A percentile compares a stretch with the other conserved stretches of the same genome.
These are phyloP conservation scores for Cruciata laevipes DNA, from an alignment of 257 asterid species.

Conservation along the genomic window DNA sequence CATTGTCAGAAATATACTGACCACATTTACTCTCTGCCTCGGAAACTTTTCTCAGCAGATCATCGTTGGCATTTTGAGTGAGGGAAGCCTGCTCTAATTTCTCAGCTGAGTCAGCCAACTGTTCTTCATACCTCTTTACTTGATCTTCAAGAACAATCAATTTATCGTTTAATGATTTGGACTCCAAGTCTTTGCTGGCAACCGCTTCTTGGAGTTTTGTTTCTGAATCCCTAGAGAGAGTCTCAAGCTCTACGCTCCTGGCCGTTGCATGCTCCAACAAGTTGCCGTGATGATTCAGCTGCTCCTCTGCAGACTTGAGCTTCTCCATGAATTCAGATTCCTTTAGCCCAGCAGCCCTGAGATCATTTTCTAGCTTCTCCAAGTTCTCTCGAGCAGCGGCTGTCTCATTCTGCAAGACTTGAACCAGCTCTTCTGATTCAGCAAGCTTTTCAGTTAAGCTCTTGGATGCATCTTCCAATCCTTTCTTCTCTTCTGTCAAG, in stretches of 20 bases:
- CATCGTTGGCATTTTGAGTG: slow-evolving; percentile 49
- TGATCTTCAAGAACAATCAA: slow-evolving; percentile 52
- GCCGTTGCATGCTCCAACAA: slow-evolving; percentile 51
- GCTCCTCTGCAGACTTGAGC: slow-evolving; percentile 73
- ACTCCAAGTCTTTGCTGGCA: slow-evolving; percentile 64
- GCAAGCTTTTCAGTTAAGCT: slow-evolving; percentile 52
- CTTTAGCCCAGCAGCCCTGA: slow-evolving; percentile 44
- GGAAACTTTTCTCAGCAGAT: slow-evolving; percentile 37
- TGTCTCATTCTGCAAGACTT: slow-evolving; percentile 47
- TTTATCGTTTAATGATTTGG: slow-evolving; percentile 49
- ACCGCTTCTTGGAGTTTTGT: slow-evolving; percentile 59
- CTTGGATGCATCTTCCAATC: slow-evolving; percentile 42
- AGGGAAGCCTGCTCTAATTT: slow-evolving; percentile 42
- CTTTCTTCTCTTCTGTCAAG: slow-evolving; percentile 54
- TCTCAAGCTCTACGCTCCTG: slow-evolving; percentile 51
- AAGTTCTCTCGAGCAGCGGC: slow-evolving; percentile 45
- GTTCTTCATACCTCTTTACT: slow-evolving; percentile 47
- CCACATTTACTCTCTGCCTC: slow-evolving; percentile 60
- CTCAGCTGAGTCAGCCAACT: slow-evolving; percentile 59
- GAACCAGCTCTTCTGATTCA: slow-evolving; percentile 56
- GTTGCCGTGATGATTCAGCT: slow-evolving; percentile 49
- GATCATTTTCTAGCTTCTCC: slow-evolving; percentile 58
- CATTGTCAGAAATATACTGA: slow-evolving; percentile 47
- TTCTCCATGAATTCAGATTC: slow-evolving; percentile 50
- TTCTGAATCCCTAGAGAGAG: slow-evolving; percentile 47